Percentiles rank a stretch among this genome's conserved stretches.
These are phyloP conservation scores for Stentor roeselii DNA, from an alignment of 73 alveolate genomes.

Conservation along the genomic window DNA sequence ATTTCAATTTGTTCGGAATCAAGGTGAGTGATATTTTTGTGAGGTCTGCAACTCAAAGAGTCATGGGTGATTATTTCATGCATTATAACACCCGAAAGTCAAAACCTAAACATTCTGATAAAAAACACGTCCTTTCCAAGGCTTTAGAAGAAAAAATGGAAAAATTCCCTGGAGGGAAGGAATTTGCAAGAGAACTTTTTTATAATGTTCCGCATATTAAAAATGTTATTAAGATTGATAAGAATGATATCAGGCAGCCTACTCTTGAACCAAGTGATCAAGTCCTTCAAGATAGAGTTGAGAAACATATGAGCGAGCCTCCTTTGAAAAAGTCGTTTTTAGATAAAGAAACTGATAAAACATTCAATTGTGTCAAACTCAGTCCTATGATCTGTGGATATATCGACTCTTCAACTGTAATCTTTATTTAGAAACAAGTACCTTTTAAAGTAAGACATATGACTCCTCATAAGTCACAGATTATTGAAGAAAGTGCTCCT, in stretches of 20 bases:
- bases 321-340: constrained; percentile 3
- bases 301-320: neutral
- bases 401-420: neutral
- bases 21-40: neutral
- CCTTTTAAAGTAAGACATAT: constrained; percentile 23
- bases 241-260: neutral
- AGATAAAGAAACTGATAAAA: neutral
- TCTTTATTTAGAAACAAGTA: constrained; percentile 5
- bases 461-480: constrained; percentile 12
- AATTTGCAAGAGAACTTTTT: constrained; percentile 2
- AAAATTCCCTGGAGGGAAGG: constrained; percentile 7
- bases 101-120: neutral
- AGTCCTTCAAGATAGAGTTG: neutral
- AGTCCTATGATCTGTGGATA: constrained; percentile 17
- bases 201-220: neutral
- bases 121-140: neutral
- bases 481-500: neutral
- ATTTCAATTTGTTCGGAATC: neutral
- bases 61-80: constrained; percentile 13
- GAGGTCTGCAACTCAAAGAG: neutral
- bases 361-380: constrained; percentile 15
- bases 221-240: neutral
- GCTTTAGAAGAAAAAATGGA: constrained; percentile 15
- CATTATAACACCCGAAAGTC: neutral
- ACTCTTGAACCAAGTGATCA: neutral